Evolutionary conservation across 2,329 filamentous ascomycete species (phyloP), one percentile per base, ranked within the genome.

Genomic region (Calonectria hawksworthii): DNA sequence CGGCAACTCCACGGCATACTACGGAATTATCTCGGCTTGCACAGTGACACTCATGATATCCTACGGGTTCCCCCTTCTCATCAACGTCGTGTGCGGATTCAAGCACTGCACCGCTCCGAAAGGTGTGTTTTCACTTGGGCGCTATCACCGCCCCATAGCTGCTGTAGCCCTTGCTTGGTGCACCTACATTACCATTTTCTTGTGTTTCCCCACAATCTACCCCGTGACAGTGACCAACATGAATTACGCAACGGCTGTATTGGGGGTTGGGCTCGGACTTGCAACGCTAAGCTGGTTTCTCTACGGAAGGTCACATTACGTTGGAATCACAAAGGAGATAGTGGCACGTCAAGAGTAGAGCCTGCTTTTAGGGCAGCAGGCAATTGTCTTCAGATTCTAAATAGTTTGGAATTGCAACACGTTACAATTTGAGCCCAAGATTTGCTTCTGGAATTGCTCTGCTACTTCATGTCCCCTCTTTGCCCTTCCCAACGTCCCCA

Each of bases 161-260:
- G 51, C 36, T 4, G 30, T 47, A 36, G 70, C 34, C 11, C 52
- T 72, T 28, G 63, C 28, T 8, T 72, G 70, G 70, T 72, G 70
- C n/a, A 34, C 10, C 18, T 72, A 68, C 51, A 41, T 71, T n/a
- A 44, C 50, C 9, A 26, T 70, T 36, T 74, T 74, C 59, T 30
- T 65, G 23, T 69, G 67, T n/a, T 74, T 74, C 32, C 72, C 72
- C 7, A 52, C 59, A 28, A 65, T 59, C 59, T 47, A 70, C 16
- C 72, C 72, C 1, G 61, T 67, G 18, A 74, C 72, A 21, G 34
- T 32, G 21, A 41, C 32, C 8, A 74, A 74, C 23, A 70, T 74
- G 72, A 74, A 74, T 26, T 74, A 70, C 21, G 68, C 67, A 16
- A 70, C 67, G 14, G 70, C 52, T 10, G 70, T 73, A 2, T 18